Conservation (phyloP, 2,329 filamentous ascomycete genomes). For the Dryadomyces sulphureus region DNA sequence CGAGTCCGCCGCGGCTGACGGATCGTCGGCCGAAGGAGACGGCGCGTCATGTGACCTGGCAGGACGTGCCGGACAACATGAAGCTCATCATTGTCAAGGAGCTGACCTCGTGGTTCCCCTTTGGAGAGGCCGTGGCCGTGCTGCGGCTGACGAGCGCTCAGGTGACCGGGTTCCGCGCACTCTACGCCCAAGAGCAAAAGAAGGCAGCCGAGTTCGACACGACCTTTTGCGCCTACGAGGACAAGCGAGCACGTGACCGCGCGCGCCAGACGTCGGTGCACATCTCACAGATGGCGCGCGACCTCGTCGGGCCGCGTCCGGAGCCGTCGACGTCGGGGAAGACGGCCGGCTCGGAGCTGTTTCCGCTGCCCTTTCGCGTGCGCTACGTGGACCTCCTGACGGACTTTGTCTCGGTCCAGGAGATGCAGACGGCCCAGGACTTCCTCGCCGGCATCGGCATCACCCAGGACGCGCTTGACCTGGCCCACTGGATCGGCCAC, state of each 20-base stretch:
- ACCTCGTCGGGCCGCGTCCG: background rate
- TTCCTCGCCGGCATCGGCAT: conserved; percentile 6
- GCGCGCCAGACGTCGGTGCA: background rate
- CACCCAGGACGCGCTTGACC: background rate
- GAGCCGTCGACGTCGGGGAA: background rate
- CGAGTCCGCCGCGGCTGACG: background rate
- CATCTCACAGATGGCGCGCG: background rate
- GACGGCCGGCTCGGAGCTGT: background rate
- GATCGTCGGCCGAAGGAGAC: background rate
- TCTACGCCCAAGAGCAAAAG: conserved; percentile 5
- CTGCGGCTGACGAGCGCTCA: conserved; percentile 5
- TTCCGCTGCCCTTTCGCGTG: background rate
- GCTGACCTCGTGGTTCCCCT: conserved; percentile 4
- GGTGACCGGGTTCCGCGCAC: conserved; percentile 1
- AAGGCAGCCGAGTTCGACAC: background rate
- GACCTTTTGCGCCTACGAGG: background rate
- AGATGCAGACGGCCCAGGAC: conserved; percentile 2
- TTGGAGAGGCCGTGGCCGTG: background rate
- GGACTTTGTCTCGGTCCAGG: conserved; percentile 3
- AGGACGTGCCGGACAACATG: conserved; percentile 6
- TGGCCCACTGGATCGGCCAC: conserved; percentile 7
- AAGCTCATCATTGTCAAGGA: conserved; percentile 10
- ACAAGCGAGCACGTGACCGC: background rate
- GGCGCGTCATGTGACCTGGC: background rate
- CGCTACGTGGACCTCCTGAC: background rate